phyloP scores from a whole-genome alignment of 2,329 filamentous ascomycete species.

The Fusarium sp. region DNA sequence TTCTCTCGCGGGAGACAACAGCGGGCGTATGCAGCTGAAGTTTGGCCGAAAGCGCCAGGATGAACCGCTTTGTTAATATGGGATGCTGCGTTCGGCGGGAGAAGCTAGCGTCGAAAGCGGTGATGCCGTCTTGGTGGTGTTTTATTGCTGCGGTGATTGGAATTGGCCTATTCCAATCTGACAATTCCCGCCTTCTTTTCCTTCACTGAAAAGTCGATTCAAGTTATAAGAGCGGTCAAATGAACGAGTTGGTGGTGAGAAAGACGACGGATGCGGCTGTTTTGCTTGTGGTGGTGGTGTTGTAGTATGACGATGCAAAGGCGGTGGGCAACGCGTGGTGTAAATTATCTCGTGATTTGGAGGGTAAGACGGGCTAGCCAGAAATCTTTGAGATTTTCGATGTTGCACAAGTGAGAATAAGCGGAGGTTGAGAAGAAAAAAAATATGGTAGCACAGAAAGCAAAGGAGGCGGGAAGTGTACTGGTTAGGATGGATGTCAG shows the following conservation, averaged over 20 bases:
- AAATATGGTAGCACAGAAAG: slow-evolving; percentile 15
- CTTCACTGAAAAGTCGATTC: slow-evolving; percentile 2
- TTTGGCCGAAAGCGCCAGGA: slow-evolving; percentile 20
- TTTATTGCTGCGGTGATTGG: slow-evolving; percentile 19
- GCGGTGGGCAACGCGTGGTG: slow-evolving; percentile 30
- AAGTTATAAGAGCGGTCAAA: slow-evolving; percentile 3
- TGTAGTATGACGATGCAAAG: slow-evolving; percentile 19
- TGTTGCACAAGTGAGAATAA: slow-evolving; percentile 7
- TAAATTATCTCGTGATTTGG: slow-evolving; percentile 33
- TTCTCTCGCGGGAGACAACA: background rate
- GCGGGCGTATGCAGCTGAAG: slow-evolving; percentile 20
- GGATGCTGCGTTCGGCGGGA: slow-evolving; percentile 17
- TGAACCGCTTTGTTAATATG: background rate
- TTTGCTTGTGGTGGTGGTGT: slow-evolving; percentile 1
- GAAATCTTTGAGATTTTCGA: background rate
- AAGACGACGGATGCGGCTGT: slow-evolving; percentile 28
- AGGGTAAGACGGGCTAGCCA: slow-evolving; percentile 7
- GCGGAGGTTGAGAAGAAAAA: slow-evolving; percentile 1
- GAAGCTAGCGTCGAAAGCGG: slow-evolving; percentile 9
- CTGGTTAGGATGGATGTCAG: slow-evolving; percentile 12
- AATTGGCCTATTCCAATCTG: slow-evolving; percentile 9
- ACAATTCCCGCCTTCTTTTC: slow-evolving; percentile 29
- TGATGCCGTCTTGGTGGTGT: slow-evolving; percentile 23
- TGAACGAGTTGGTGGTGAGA: background rate
- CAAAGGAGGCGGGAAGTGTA: slow-evolving; percentile 17